A percentile compares a stretch with the other conserved stretches of the same genome.
phyloP scores from a whole-genome alignment of 73 alveolate genomes.

The Symbiodinium pilosum region DNA sequence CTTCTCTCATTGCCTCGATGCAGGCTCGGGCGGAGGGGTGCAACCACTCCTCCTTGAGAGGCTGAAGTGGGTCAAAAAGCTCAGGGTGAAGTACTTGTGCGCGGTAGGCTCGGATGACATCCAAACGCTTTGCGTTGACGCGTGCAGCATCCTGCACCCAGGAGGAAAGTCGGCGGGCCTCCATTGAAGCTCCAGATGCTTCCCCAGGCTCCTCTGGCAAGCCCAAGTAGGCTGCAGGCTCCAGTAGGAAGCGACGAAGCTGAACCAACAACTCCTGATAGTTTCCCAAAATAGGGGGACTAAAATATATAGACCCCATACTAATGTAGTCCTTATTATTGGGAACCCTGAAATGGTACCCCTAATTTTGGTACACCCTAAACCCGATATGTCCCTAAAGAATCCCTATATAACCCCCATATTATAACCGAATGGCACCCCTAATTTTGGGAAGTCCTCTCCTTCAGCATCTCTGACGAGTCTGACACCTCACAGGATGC shows the following conservation, averaged over 20 bases:
- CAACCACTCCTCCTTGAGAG: not conserved
- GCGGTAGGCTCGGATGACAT: constrained; percentile 12
- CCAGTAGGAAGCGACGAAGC: constrained; percentile 45
- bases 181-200: not conserved
- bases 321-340: not conserved
- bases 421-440: too few relatives aligned
- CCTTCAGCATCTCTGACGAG: not conserved
- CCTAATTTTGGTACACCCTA: too few relatives aligned
- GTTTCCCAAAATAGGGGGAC: too few relatives aligned
- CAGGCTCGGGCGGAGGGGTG: not conserved
- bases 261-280: not conserved
- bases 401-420: too few relatives aligned
- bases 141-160: constrained; percentile 75
- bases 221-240: constrained; percentile 41
- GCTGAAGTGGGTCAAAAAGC: not conserved
- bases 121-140: constrained; percentile 61
- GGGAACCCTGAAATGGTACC: not conserved
- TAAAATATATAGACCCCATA: not conserved
- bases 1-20: not conserved
- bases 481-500: not conserved
- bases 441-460: too few relatives aligned
- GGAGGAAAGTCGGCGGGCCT: constrained; percentile 39
- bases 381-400: too few relatives aligned
- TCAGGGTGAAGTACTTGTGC: not conserved
- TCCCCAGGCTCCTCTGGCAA: not conserved